A percentile compares a stretch with the other conserved stretches of the same genome.
These are phyloP conservation scores for Porogramme epimiltina DNA, from an alignment of 1,284 basidiomycete species.

Conservation along the genomic window DNA sequence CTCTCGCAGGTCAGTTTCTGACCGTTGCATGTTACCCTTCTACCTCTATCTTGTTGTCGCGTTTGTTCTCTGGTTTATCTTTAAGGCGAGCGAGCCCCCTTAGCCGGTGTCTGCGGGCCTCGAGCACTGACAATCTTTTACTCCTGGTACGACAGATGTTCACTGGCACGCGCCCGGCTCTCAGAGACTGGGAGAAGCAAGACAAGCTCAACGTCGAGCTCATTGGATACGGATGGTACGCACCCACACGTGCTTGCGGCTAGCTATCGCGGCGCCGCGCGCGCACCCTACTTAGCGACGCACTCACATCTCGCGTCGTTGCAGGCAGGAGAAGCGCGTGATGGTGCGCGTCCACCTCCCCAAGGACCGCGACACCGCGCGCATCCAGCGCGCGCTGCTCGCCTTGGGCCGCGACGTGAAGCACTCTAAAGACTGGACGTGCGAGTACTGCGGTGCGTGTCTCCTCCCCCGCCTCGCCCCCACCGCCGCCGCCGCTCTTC, in stretches of 20 bases:
- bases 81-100: too few species aligned
- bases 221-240: slow-evolving; percentile 16
- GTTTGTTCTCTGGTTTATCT: too few species aligned
- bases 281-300: neutral
- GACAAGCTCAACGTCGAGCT: slow-evolving; percentile 21
- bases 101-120: too few species aligned
- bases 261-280: too few species aligned
- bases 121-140: too few species aligned
- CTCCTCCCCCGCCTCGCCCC: too few species aligned
- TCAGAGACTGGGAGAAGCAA: slow-evolving; percentile 13
- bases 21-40: too few species aligned
- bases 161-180: neutral
- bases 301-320: neutral
- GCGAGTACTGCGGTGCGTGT: slow-evolving; percentile 17
- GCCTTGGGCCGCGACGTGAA: slow-evolving; percentile 16
- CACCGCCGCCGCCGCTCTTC: neutral
- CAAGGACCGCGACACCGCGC: slow-evolving; percentile 12
- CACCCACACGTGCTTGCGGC: too few species aligned
- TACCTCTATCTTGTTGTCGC: too few species aligned
- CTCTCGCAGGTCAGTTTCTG: too few species aligned
- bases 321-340: slow-evolving; percentile 13
- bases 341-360: slow-evolving; percentile 20
- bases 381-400: slow-evolving; percentile 6
- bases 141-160: too few species aligned
- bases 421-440: slow-evolving; percentile 19